phyloP scores from a whole-genome alignment of 1,139 yeast species.

The Taiozyma sp. region DNA sequence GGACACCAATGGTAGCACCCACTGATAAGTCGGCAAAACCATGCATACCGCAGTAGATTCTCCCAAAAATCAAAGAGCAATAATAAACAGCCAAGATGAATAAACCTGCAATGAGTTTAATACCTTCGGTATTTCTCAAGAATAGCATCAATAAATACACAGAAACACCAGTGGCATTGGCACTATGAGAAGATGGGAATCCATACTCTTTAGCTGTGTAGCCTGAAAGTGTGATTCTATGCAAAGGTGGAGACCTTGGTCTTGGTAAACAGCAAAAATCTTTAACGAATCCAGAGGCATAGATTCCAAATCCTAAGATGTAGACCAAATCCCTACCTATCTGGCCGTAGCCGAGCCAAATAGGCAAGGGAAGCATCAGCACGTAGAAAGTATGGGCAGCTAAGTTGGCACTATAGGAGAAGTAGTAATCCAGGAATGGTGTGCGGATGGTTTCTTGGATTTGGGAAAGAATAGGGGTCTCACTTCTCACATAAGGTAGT shows the following conservation, averaged over 20 bases:
- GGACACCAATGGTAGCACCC: constrained; percentile 63
- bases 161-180: constrained; percentile 84
- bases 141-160: constrained; percentile 35
- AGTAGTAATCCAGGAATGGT: constrained; percentile 63
- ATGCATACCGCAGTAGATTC: constrained; percentile 97
- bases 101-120: neutral
- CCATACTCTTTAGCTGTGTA: constrained; percentile 94
- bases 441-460: constrained; percentile 52
- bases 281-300: constrained; percentile 69
- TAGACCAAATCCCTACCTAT: constrained; percentile 68
- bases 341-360: constrained; percentile 72
- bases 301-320: constrained; percentile 83
- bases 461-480: constrained; percentile 55
- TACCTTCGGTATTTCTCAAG: constrained; percentile 3
- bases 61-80: constrained; percentile 66
- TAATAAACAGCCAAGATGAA: constrained; percentile 40
- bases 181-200: constrained; percentile 89
- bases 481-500: constrained; percentile 59
- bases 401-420: constrained; percentile 84
- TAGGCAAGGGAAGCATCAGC: constrained; percentile 76
- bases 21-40: constrained; percentile 73
- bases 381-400: constrained; percentile 96
- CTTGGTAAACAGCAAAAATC: constrained; percentile 89
- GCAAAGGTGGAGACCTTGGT: constrained; percentile 89
- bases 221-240: constrained; percentile 82